Evolutionary conservation across 495 filamentous ascomycete species (phyloP).

Genomic region (Patellaria atrata): DNA sequence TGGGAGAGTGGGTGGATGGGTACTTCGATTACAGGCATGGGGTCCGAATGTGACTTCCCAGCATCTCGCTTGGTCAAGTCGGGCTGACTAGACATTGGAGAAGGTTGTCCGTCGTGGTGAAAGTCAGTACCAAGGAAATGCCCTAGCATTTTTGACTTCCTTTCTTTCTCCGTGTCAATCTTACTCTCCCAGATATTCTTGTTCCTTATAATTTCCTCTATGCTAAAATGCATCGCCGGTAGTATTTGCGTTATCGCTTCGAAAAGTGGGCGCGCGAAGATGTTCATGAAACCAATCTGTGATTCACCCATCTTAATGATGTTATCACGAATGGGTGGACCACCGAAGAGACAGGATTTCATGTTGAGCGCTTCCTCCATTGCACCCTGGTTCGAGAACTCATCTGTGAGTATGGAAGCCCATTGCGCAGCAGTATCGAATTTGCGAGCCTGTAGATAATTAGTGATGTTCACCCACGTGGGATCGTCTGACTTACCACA

Average conservation of each 20-base stretch:
- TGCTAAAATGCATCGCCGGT: constrained; percentile 66
- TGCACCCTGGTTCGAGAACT: constrained; percentile 79
- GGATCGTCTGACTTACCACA: constrained; percentile 43
- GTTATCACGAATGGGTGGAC: constrained; percentile 70
- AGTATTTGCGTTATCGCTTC: constrained; percentile 70
- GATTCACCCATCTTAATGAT: constrained; percentile 67
- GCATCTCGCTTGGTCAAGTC: no score
- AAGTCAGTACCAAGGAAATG: constrained; percentile 6
- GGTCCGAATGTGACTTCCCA: no score
- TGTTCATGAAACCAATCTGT: constrained; percentile 90
- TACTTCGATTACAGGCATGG: no score
- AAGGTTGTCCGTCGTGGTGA: no score
- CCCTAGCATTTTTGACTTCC: constrained; percentile 6
- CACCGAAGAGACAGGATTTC: constrained; percentile 67
- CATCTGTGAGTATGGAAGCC: constrained; percentile 83
- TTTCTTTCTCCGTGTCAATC: constrained; percentile 38
- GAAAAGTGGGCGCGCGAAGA: constrained; percentile 87
- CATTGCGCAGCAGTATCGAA: constrained; percentile 71
- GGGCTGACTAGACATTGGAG: no score
- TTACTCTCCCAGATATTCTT: constrained; percentile 54
- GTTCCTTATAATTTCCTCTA: constrained; percentile 65
- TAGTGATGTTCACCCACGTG: constrained; percentile 23
- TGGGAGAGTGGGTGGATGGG: no score
- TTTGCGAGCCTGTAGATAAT: constrained; percentile 51
- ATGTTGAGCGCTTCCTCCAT: constrained; percentile 86